Conservation (phyloP, 1,139 yeast species). For the Protomyces lactucae-debilis region DNA sequence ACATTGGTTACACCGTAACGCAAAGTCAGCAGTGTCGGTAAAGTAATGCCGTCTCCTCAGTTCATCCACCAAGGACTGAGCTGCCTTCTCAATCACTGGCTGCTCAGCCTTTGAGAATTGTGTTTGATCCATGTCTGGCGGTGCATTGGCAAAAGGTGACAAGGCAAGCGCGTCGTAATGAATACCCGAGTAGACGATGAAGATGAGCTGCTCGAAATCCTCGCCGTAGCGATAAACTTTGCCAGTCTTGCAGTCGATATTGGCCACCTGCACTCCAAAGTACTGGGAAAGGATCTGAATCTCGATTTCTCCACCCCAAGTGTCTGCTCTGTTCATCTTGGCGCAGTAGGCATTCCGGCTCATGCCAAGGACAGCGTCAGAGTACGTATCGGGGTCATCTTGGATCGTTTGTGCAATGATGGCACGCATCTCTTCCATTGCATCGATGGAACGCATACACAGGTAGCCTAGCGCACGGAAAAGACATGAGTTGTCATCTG, state of each 20-base stretch:
- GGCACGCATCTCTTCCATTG: conserved; percentile 46
- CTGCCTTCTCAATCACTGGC: conserved; percentile 41
- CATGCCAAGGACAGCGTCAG: conserved; percentile 57
- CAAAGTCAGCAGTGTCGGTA: conserved; percentile 62
- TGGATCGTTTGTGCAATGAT: conserved; percentile 48
- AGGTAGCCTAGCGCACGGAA: conserved; percentile 61
- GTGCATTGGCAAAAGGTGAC: conserved; percentile 39
- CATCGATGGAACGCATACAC: conserved; percentile 30
- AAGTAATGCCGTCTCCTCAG: conserved; percentile 55
- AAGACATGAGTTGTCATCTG: conserved; percentile 77
- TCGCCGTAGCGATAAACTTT: conserved; percentile 53
- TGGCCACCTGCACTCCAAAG: conserved; percentile 52
- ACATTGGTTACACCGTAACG: conserved; percentile 58
- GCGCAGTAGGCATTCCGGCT: conserved; percentile 49
- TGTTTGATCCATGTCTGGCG: conserved; percentile 42
- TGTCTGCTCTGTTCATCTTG: conserved; percentile 59
- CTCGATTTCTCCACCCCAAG: conserved; percentile 90
- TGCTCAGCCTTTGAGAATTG: conserved; percentile 42
- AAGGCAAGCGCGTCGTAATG: conserved; percentile 66
- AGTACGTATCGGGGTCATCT: conserved; percentile 48
- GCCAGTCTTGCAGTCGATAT: conserved; percentile 65
- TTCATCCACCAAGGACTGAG: conserved; percentile 45
- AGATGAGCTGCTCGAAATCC: conserved; percentile 42
- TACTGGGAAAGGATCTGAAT: conserved; percentile 58
- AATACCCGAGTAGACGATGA: conserved; percentile 64